A percentile compares a stretch with the other conserved stretches of the same genome.
Conservation (phyloP, 148 eudicot genomes). For the Vaccinium vitisidaea region DNA sequence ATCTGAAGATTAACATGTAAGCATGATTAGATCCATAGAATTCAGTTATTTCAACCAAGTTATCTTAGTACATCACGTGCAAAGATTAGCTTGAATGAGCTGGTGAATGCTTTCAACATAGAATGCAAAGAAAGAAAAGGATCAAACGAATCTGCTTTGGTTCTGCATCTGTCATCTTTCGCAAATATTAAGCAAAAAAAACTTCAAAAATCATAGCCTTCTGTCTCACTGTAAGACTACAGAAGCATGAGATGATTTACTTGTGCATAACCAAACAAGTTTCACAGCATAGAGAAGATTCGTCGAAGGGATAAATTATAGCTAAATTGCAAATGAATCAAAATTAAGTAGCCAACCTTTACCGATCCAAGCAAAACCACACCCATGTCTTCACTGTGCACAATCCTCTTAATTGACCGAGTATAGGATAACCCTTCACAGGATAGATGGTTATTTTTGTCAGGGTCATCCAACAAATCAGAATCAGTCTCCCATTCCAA, state of each 20-base stretch:
- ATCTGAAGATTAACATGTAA: slow-evolving; percentile 40
- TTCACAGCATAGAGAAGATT: slow-evolving; percentile 4
- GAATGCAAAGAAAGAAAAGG: background rate
- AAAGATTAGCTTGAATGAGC: background rate
- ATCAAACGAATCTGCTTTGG: background rate
- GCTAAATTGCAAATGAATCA: background rate
- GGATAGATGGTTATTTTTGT: slow-evolving; percentile 27
- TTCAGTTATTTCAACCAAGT: background rate
- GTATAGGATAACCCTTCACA: slow-evolving; percentile 33
- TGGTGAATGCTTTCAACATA: background rate
- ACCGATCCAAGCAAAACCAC: slow-evolving; percentile 62
- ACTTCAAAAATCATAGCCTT: background rate
- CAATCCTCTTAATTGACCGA: slow-evolving; percentile 40
- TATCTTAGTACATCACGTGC: background rate
- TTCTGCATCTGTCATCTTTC: background rate
- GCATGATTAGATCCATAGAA: slow-evolving; percentile 4
- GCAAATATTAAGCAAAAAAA: background rate
- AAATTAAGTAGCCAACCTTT: slow-evolving; percentile 41
- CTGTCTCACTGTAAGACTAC: background rate
- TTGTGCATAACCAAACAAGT: slow-evolving; percentile 1
- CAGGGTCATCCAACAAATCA: slow-evolving; percentile 23
- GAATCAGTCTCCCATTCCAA: slow-evolving; percentile 25
- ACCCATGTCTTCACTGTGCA: slow-evolving; percentile 59
- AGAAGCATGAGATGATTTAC: slow-evolving; percentile 6
- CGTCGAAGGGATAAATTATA: background rate